Conservation (phyloP, 2,329 filamentous ascomycete genomes). For the Stagonosporopsis rhizophila region DNA sequence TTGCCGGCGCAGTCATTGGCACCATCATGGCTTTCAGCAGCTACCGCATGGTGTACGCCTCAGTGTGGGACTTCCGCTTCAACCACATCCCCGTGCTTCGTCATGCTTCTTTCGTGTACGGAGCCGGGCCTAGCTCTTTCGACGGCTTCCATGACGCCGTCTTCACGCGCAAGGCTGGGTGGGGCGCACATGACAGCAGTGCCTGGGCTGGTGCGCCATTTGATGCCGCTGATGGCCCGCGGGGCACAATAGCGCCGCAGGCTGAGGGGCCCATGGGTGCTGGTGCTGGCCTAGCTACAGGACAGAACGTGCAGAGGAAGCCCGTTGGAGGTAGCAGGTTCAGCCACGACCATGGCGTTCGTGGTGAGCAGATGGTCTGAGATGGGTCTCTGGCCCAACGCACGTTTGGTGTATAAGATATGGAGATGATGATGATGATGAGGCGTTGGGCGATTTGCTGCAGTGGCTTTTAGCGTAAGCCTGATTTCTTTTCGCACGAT, state of each 20-base stretch:
- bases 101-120: slow-evolving; percentile 62
- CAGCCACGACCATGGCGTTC: slow-evolving; percentile 13
- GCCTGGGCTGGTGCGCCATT: slow-evolving; percentile 53
- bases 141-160: slow-evolving; percentile 61
- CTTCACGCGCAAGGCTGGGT: slow-evolving; percentile 67
- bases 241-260: slow-evolving; percentile 43
- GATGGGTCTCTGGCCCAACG: not conserved
- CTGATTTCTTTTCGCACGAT: not conserved
- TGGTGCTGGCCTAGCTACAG: slow-evolving; percentile 24
- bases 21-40: slow-evolving; percentile 69
- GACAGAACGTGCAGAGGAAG: slow-evolving; percentile 39
- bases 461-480: not conserved
- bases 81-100: slow-evolving; percentile 71
- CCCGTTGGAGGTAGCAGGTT: slow-evolving; percentile 36
- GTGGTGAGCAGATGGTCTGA: slow-evolving; percentile 41
- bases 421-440: no score
- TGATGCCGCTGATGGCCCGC: slow-evolving; percentile 50
- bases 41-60: slow-evolving; percentile 72
- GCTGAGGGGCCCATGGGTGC: slow-evolving; percentile 37
- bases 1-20: slow-evolving; percentile 71
- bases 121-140: slow-evolving; percentile 47
- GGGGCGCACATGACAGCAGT: slow-evolving; percentile 58
- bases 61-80: slow-evolving; percentile 72
- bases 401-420: not conserved
- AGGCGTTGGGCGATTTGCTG: not conserved